Base-by-base conservation (phyloP, 2,329 filamentous ascomycete genomes). In the Ceratocystis colombiana region DNA sequence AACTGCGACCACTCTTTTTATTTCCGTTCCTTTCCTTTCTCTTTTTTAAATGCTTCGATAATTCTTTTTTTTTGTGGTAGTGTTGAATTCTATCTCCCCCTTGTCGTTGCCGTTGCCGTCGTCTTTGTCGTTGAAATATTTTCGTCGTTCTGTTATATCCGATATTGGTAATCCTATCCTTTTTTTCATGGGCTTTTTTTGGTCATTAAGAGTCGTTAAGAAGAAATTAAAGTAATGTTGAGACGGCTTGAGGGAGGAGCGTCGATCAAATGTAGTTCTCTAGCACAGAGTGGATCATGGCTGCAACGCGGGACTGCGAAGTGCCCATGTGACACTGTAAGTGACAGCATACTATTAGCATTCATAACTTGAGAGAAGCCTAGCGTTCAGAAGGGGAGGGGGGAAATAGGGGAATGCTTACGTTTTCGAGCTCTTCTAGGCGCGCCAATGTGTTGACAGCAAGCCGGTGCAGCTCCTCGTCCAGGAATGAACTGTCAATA, bases 391-490 rank as follows among this genome's bases (percentile, higher is more conserved):
- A 15, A n/a, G 3, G n/a, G 45, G 20, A 15, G 25, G 50, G 5
- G 25, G 20, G 8, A 30, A n/a, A 41, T 41, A 64, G 28, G 46
- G 8, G 25, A 61, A 53, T 44, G 62, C 67, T 64, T 28, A 69
- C 68, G 28, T 68, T 65, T 20, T 69, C 66, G 12, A 68, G 53
- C 50, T 66, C 59, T 44, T 68, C 61, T 25, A 69, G 57, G 17
- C 64, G 66, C 25, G 50, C 53, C 20, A 62, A 25, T 10, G 62
- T 64, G 50, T 64, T 28, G 22, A 33, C 64, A 22, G 63, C 64
- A 48, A 64, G n/a, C 17, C 66, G 63, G 22, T 50, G 28, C 33
- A 67, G 57, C 8, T 67, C 66, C 4, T 45, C 48, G 22, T 67
- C 63, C 46, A 67, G 15, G 46, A 64, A 65, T 22, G 46, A 59